These are phyloP conservation scores for Hydnum rufescens DNA, from an alignment of 768 basidiomycete genomes.

Conservation along the genomic window DNA sequence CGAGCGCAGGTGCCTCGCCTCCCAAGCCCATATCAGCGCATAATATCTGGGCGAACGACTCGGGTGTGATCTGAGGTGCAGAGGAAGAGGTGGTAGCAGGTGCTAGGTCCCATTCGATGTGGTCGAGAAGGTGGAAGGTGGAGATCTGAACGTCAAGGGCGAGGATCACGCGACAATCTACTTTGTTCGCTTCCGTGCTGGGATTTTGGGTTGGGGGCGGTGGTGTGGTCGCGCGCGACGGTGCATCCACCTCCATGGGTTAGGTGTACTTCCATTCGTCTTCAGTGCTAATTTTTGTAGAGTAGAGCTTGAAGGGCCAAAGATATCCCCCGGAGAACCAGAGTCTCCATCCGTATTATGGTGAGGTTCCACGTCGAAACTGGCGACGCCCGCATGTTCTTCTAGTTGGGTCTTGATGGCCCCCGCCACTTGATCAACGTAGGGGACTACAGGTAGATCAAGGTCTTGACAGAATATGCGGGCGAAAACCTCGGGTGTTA, in stretches of 20 bases:
- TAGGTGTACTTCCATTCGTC: background rate
- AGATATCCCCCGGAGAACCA: too few species aligned
- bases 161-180: constrained; percentile 23
- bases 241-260: too few species aligned
- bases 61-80: constrained; percentile 40
- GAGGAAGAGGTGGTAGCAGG: constrained; percentile 28
- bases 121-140: constrained; percentile 76
- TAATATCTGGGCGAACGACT: constrained; percentile 59
- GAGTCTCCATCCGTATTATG: too few species aligned
- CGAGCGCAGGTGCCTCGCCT: constrained; percentile 72
- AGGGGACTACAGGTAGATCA: constrained; percentile 44
- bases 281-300: background rate
- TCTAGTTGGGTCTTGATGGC: constrained; percentile 85
- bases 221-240: too few species aligned
- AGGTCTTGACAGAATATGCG: constrained; percentile 75
- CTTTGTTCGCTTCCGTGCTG: constrained; percentile 15
- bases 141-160: constrained; percentile 90
- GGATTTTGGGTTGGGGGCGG: background rate
- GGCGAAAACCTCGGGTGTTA: constrained; percentile 75
- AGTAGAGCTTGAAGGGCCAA: too few species aligned
- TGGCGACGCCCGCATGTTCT: constrained; percentile 66
- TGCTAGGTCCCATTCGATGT: constrained; percentile 97
- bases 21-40: constrained; percentile 73
- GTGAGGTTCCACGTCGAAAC: constrained; percentile 37
- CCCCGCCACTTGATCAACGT: constrained; percentile 61